phyloP scores from a whole-genome alignment of 2,329 filamentous ascomycete species.

The Zymoseptoria ardabiliae region DNA sequence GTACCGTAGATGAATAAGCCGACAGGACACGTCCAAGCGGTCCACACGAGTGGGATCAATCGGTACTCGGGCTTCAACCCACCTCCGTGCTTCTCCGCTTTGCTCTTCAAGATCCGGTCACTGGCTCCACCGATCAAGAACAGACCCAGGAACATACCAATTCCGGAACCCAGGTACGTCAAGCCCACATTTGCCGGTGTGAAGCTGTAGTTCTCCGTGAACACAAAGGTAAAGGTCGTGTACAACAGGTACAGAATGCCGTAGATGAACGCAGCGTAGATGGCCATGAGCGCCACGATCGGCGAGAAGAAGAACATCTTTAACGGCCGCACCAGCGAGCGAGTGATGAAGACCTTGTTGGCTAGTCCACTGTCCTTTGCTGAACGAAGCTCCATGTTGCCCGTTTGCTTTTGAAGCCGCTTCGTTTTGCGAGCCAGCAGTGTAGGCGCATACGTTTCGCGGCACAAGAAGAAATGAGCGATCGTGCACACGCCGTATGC shows the following conservation, averaged over 20 bases:
- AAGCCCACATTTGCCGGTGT: constrained; percentile 32
- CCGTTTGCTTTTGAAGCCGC: constrained; percentile 41
- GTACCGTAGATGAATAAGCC: constrained; percentile 27
- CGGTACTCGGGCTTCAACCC: constrained; percentile 42
- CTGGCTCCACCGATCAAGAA: constrained; percentile 18
- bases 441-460: constrained; percentile 42
- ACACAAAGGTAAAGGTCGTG: constrained; percentile 38
- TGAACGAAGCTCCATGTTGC: constrained; percentile 33
- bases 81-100: constrained; percentile 31
- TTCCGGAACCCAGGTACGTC: constrained; percentile 35
- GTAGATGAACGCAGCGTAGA: constrained; percentile 43
- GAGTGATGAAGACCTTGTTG: constrained; percentile 33
- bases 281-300: constrained; percentile 43
- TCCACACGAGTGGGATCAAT: constrained; percentile 15
- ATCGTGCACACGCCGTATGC: constrained; percentile 29
- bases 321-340: constrained; percentile 45
- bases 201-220: constrained; percentile 35
- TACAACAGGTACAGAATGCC: constrained; percentile 35
- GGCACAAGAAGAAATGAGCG: constrained; percentile 31
- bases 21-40: constrained; percentile 15
- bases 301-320: constrained; percentile 41
- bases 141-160: constrained; percentile 32
- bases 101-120: constrained; percentile 11
- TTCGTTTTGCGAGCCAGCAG: constrained; percentile 41
- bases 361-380: constrained; percentile 35